phyloP scores from a whole-genome alignment of 83 land plant species.

The Picea abies region DNA sequence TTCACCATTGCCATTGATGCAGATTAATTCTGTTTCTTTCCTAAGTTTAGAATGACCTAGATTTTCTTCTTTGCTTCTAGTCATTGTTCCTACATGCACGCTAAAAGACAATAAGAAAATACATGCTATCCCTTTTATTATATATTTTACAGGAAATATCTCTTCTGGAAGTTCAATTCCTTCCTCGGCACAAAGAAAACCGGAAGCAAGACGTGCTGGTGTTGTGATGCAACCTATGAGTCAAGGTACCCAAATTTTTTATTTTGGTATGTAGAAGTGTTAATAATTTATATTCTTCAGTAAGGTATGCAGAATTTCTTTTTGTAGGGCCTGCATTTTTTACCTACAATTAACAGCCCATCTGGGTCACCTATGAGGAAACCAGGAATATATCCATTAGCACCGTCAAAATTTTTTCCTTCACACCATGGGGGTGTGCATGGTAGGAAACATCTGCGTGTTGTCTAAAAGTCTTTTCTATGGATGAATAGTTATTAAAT shows the following conservation, averaged over 20 bases:
- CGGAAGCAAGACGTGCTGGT: background rate
- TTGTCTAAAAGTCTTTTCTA: background rate
- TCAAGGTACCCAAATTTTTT: background rate
- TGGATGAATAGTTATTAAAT: background rate
- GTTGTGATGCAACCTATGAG: constrained; percentile 1
- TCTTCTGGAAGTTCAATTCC: constrained; percentile 1
- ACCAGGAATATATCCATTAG: background rate
- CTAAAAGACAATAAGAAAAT: background rate
- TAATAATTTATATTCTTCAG: background rate
- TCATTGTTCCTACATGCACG: background rate
- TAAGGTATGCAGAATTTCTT: background rate
- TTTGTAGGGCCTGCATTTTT: background rate
- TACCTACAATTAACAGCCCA: too few relatives aligned
- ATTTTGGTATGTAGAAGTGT: background rate
- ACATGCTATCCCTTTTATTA: background rate
- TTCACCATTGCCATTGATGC: background rate
- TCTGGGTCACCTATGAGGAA: background rate
- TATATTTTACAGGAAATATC: background rate
- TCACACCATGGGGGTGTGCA: background rate
- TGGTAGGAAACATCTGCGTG: background rate
- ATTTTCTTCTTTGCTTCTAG: background rate
- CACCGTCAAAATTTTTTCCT: background rate
- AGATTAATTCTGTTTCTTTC: background rate
- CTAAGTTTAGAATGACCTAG: background rate
- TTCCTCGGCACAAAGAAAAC: constrained; percentile 6